These are phyloP conservation scores for Clonostachys rosea DNA, from an alignment of 2,329 filamentous ascomycete genomes.

Conservation along the genomic window DNA sequence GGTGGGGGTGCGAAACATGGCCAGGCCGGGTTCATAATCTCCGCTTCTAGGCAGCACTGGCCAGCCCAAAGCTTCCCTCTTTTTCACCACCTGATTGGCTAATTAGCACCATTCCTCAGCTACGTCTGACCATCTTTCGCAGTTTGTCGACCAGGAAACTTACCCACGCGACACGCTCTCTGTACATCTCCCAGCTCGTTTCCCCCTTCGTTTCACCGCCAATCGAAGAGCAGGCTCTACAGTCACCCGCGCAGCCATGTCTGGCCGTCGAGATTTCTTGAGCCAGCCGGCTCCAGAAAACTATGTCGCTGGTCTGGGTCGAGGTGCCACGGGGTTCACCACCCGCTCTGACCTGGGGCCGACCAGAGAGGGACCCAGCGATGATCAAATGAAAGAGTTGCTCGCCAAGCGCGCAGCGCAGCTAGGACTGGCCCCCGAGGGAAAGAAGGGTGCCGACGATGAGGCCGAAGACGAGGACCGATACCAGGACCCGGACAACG, in stretches of 20 bases:
- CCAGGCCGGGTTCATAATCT: too few relatives aligned
- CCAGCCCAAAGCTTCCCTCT: too few relatives aligned
- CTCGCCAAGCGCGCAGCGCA: slow-evolving; percentile 89
- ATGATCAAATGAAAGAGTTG: slow-evolving; percentile 97
- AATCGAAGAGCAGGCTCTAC: not conserved
- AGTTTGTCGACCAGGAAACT: too few relatives aligned
- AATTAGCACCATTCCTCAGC: too few relatives aligned
- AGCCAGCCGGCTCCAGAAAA: slow-evolving; percentile 82
- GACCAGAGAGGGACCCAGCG: slow-evolving; percentile 88
- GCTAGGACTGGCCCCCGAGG: slow-evolving; percentile 60
- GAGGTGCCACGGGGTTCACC: slow-evolving; percentile 97
- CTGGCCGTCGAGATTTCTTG: slow-evolving; percentile 75
- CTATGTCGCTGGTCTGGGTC: slow-evolving; percentile 92
- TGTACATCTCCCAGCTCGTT: too few relatives aligned
- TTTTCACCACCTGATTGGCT: too few relatives aligned
- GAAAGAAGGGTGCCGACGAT: slow-evolving; percentile 66
- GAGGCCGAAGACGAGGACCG: slow-evolving; percentile 74
- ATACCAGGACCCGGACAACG: slow-evolving; percentile 95
- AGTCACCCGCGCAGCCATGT: slow-evolving; percentile 31
- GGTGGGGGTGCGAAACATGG: too few relatives aligned
- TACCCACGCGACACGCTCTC: too few relatives aligned
- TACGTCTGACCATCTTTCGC: too few relatives aligned
- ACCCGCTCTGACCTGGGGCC: slow-evolving; percentile 95
- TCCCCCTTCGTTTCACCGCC: not conserved
- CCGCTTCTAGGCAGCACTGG: too few relatives aligned